These are phyloP conservation scores for Cerrena zonata DNA, from an alignment of 1,284 basidiomycete genomes.

Conservation along the genomic window DNA sequence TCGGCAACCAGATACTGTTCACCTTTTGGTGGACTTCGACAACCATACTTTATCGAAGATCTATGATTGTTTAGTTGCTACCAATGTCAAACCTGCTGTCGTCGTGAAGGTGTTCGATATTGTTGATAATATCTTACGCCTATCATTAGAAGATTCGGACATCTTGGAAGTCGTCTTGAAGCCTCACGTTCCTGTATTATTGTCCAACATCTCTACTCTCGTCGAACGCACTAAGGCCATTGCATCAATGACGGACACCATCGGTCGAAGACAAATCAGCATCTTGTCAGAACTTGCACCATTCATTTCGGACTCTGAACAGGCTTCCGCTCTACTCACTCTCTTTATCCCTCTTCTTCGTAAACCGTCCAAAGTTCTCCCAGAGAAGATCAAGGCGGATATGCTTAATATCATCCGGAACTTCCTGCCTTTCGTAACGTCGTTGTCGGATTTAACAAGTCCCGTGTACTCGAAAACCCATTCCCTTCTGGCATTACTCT, in stretches of 20 bases:
- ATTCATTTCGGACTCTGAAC: constrained; percentile 63
- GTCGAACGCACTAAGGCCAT: constrained; percentile 59
- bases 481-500: constrained; percentile 66
- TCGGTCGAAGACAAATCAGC: constrained; percentile 78
- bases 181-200: constrained; percentile 72
- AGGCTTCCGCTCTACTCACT: constrained; percentile 71
- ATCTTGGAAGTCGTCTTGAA: constrained; percentile 59
- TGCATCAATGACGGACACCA: constrained; percentile 57
- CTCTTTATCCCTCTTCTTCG: constrained; percentile 81
- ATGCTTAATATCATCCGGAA: constrained; percentile 73
- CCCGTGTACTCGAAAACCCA: constrained; percentile 55
- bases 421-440: constrained; percentile 71
- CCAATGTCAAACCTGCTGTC: constrained; percentile 84
- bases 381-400: constrained; percentile 85
- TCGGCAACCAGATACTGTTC: constrained; percentile 48
- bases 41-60: constrained; percentile 66
- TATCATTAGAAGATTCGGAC: constrained; percentile 45
- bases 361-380: constrained; percentile 69
- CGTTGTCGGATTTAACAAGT: constrained; percentile 49
- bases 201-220: constrained; percentile 70
- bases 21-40: constrained; percentile 70
- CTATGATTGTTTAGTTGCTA: constrained; percentile 76
- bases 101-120: constrained; percentile 82
- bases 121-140: constrained; percentile 66
- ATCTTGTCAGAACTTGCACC: constrained; percentile 80